Base-by-base conservation (phyloP, 495 filamentous ascomycete genomes). In the Choiromyces venosus region DNA sequence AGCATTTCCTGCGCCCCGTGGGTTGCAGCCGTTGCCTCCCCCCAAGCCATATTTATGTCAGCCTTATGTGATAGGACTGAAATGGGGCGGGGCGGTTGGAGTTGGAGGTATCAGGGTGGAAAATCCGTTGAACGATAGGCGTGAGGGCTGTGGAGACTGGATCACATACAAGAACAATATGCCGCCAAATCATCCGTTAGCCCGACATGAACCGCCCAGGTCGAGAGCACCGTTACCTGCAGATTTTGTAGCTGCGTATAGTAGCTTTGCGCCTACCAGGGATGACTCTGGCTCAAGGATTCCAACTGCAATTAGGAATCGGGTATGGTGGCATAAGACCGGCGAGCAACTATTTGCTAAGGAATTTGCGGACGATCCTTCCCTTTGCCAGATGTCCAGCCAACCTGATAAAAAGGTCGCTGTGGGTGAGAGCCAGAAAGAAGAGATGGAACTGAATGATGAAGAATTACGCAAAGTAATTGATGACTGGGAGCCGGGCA, bases 211-310 rank as follows among this genome's bases (percentile, higher is more conserved):
- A 73, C 78, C 75, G 16, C 73, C 76, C 33, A 67, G 73, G 33
- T 68, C 73, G 8, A 79, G 79, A 1, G 78, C 78, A 52, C 79
- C 75, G 3, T 52, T 81, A 7, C 73, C 79, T 0, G 75, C 79
- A 21, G 72, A 81, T 65, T 78, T 81, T 73, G 76, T 81, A 52
- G 74, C 46, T 70, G 89, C 87, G 9, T 92, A 89, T 74, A 91
- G 90, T 6, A 90, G 89, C 70, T 92, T 92, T 83, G 90, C 89
- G 10, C 91, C 91, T 4, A 86, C 85, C n/a, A 84, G 84, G 65
- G 91, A 93, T 73, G 89, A 91, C 76, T 84, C 87, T 8, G 83
- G 83, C 5, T 85, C 91, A 1, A 83, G 91, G 39, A 80, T 91
- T 5, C 86, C 90, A 35, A 82, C 82, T 25, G 87, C 88, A 72